Percentiles rank a stretch among this genome's conserved stretches.
These are phyloP conservation scores for Maudiozyma humilis DNA, from an alignment of 1,139 yeast genomes.

Conservation along the genomic window DNA sequence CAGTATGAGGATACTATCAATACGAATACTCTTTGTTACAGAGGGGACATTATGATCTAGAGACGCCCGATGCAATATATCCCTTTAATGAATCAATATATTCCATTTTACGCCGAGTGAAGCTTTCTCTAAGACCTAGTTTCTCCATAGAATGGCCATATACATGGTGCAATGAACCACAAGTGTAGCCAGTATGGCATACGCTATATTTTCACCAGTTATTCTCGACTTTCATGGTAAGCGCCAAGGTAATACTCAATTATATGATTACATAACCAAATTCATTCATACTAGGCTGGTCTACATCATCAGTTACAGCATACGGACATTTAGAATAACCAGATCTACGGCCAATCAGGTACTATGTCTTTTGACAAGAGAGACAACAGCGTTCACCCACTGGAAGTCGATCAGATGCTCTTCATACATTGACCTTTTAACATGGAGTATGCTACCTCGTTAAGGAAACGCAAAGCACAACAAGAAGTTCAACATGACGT, in stretches of 20 bases:
- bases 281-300: neutral
- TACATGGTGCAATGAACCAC: neutral
- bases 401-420: neutral
- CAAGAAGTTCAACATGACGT: neutral
- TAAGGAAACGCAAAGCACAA: neutral
- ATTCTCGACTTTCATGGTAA: neutral
- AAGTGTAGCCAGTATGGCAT: too few relatives aligned
- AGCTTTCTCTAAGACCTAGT: neutral
- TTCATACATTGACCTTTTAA: neutral
- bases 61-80: neutral
- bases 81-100: neutral
- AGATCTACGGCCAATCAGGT: neutral
- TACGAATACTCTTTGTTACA: neutral
- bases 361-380: neutral
- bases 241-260: neutral
- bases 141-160: neutral
- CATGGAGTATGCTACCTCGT: neutral
- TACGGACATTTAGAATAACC: neutral
- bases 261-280: neutral
- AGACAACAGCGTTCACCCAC: neutral
- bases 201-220: neutral
- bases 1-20: neutral
- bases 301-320: neutral
- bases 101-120: neutral
- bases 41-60: neutral